These are phyloP conservation scores for Phytophthora tentaculata DNA, from an alignment of 352 stramenopile species.

Conservation along the genomic window DNA sequence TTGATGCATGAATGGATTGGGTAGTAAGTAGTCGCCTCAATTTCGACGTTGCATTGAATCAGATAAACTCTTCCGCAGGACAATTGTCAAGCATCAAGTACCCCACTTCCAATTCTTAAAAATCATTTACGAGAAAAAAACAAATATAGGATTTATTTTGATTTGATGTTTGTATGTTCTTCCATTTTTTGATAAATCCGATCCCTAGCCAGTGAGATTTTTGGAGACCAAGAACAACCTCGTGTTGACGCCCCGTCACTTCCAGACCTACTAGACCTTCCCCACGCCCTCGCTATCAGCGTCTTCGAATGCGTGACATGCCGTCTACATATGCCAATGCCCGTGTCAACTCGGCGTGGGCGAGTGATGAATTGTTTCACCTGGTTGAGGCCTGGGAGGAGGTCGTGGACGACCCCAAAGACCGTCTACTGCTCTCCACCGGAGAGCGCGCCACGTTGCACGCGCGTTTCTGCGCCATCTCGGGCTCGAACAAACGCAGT, in stretches of 20 bases:
- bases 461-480: conserved; percentile 36
- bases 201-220: conserved; percentile 35
- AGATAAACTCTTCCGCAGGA: no score
- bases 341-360: conserved; percentile 34
- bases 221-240: conserved; percentile 3
- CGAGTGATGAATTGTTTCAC: conserved; percentile 31
- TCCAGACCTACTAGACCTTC: not conserved
- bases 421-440: conserved; percentile 26
- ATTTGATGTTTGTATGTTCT: conserved; percentile 20
- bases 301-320: conserved; percentile 10
- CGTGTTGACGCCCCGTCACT: conserved; percentile 1
- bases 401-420: conserved; percentile 40
- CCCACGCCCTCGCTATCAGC: not conserved
- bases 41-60: conserved; percentile 36
- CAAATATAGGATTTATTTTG: conserved; percentile 13
- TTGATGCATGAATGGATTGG: conserved; percentile 13
- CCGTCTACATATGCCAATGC: not conserved
- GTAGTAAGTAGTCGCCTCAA: conserved; percentile 24
- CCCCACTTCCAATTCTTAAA: conserved; percentile 17
- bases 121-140: not conserved
- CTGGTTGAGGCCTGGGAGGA: conserved; percentile 43
- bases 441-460: conserved; percentile 33
- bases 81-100: conserved; percentile 8
- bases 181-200: conserved; percentile 27
- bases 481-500: conserved; percentile 15